A percentile compares a stretch with the other conserved stretches of the same genome.
Conservation (phyloP, 2,329 filamentous ascomycete species). For the Fusarium chlamydosporum region DNA sequence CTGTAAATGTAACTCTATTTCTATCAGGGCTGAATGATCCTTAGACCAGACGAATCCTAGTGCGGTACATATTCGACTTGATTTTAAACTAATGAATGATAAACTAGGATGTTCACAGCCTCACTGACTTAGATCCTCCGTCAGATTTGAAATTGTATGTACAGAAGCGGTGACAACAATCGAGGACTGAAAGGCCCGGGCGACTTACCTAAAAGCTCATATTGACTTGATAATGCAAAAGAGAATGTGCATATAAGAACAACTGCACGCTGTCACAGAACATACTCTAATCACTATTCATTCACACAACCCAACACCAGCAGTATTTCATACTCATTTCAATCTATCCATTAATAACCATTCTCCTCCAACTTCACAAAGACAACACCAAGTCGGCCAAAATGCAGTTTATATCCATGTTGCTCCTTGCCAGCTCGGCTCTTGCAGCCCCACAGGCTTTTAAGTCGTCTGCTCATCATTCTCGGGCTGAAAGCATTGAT, state of each 20-base stretch:
- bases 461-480: slow-evolving; percentile 6
- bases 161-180: neutral
- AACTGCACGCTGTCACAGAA: neutral
- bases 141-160: neutral
- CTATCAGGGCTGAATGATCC: slow-evolving; percentile 2
- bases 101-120: neutral
- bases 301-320: neutral
- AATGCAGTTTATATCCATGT: slow-evolving; percentile 9
- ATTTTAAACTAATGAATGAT: neutral
- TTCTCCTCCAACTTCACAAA: neutral
- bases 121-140: neutral
- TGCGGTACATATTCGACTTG: too few species aligned
- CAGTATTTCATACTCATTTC: neutral
- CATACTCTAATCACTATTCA: neutral
- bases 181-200: neutral
- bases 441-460: slow-evolving; percentile 20
- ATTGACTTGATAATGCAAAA: neutral
- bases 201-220: neutral
- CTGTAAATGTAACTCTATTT: neutral
- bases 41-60: neutral
- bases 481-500: slow-evolving; percentile 20
- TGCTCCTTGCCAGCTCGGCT: slow-evolving; percentile 15
- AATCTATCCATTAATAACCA: neutral
- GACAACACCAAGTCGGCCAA: neutral
- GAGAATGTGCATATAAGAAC: slow-evolving; percentile 3